Evolutionary conservation across 495 filamentous ascomycete genomes (phyloP), one percentile per base, ranked within the genome.

Genomic region (Penicillium cataractarum): DNA sequence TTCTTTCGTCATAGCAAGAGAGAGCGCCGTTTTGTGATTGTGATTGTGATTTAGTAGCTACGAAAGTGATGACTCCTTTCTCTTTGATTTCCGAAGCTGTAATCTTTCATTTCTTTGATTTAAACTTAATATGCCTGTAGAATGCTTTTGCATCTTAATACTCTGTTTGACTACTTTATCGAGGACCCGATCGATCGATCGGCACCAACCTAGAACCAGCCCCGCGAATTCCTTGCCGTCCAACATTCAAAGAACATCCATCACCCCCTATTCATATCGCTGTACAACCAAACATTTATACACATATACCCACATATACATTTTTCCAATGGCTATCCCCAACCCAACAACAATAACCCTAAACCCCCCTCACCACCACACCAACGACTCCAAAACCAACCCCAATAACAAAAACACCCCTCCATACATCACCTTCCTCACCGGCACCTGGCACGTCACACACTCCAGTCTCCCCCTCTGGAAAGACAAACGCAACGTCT

Each of bases 401-500:
- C 40, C 5, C n/a, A 19, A 21, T 0, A n/a, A n/a, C 8, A 65
- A 78, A 35, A 81, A 81, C 74, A 67, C 64, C n/a, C 62, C 83
- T 0, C 89, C 89, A 10, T 68, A 83, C 22, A 80, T 85, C 55
- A 65, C 76, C 44, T 92, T 83, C 78, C 83, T 94, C 55, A 67
- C 74, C 37, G 81, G 88, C 26, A 89, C 87, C 55, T 93, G 90
- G 91, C 78, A 86, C 68, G 89, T 93, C 24, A 76, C 74, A n/a
- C 72, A 76, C 57, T 89, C 87, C 12, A 92, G 88, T 33, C 86
- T 95, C 3, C 83, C 85, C 22, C 90, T 93, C 82, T 93, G 91
- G 91, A 72, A 77, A 57, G 54, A 46, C 56, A 79, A 78, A 42
- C 86, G 84, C 68, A 92, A 93, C 74, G 89, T 93, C 53, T 81